Evolutionary conservation across 2,329 filamentous ascomycete genomes (phyloP).

Genomic region (Plectosphaerella cucumerina): DNA sequence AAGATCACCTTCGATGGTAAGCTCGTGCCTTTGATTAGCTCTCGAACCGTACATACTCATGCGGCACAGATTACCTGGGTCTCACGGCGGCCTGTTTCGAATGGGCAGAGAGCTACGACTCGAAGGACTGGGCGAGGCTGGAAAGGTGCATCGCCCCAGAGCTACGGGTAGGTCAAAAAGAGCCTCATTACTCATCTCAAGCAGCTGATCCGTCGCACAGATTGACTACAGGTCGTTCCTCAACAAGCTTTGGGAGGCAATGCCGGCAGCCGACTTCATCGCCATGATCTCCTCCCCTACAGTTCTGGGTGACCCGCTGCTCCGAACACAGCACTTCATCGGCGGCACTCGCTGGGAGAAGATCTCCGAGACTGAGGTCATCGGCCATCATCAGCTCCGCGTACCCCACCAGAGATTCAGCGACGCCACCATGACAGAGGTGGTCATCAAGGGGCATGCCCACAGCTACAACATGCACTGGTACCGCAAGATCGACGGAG

Average conservation of each 20-base stretch:
- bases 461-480: slow-evolving; percentile 55
- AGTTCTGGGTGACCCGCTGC: slow-evolving; percentile 56
- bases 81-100: slow-evolving; percentile 48
- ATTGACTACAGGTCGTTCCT: slow-evolving; percentile 69
- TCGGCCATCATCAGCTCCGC: slow-evolving; percentile 58
- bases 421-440: slow-evolving; percentile 38
- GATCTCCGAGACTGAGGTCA: slow-evolving; percentile 52
- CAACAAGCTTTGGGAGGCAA: slow-evolving; percentile 55
- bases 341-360: slow-evolving; percentile 55
- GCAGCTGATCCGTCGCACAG: slow-evolving; percentile 32
- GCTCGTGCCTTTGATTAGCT: too few relatives aligned
- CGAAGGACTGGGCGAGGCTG: slow-evolving; percentile 59
- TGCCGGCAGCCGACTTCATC: slow-evolving; percentile 59
- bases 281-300: slow-evolving; percentile 51
- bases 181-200: slow-evolving; percentile 47
- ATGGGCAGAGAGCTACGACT: slow-evolving; percentile 63
- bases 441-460: slow-evolving; percentile 56
- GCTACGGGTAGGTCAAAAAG: slow-evolving; percentile 46
- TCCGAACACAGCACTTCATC: slow-evolving; percentile 64
- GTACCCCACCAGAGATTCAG: slow-evolving; percentile 60
- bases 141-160: slow-evolving; percentile 46
- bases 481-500: slow-evolving; percentile 54
- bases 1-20: too few relatives aligned
- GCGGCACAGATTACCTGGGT: slow-evolving; percentile 41
- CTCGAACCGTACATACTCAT: too few relatives aligned